Percentiles rank a stretch among this genome's conserved stretches.
Conservation (phyloP, 78 protist species). For the Chrysochromulina parva region DNA sequence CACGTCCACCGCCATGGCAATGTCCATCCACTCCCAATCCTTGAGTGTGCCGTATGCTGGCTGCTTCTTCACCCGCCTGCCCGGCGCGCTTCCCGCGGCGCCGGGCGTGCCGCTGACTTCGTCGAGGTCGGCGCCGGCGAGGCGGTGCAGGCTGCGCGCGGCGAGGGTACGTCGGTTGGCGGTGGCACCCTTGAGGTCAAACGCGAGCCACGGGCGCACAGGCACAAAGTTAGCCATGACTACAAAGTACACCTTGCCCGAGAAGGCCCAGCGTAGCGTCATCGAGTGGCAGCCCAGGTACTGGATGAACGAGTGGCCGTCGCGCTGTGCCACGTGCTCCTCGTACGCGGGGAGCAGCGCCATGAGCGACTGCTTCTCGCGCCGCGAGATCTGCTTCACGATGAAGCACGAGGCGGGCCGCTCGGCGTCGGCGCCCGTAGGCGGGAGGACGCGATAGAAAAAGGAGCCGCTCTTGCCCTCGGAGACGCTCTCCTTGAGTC, state of each 20-base stretch:
- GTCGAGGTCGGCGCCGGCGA: not conserved
- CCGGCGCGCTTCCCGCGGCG: not conserved
- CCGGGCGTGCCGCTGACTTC: not conserved
- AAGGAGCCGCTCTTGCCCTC: not conserved
- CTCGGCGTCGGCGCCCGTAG: not conserved
- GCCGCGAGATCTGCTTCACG: not conserved
- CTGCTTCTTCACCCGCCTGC: not conserved
- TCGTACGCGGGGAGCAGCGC: not conserved
- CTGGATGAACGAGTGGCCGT: not conserved
- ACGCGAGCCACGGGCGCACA: not conserved
- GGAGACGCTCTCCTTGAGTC: not conserved
- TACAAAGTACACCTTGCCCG: not conserved
- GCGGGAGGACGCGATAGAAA: not conserved
- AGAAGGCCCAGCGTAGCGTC: not conserved
- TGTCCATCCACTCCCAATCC: constrained; percentile 26
- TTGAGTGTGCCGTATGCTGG: not conserved
- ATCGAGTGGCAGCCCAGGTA: not conserved
- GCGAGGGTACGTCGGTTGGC: constrained; percentile 15
- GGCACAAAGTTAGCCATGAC: constrained; percentile 15
- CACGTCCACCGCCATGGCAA: not conserved
- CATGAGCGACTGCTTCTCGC: not conserved
- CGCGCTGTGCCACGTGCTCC: not conserved
- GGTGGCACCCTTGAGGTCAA: constrained; percentile 8
- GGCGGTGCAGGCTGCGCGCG: not conserved
- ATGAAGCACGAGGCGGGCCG: not conserved